Evolutionary conservation across 257 asterid species (phyloP), one percentile per base, ranked within the genome.

Genomic region (Penstemon barbatus): DNA sequence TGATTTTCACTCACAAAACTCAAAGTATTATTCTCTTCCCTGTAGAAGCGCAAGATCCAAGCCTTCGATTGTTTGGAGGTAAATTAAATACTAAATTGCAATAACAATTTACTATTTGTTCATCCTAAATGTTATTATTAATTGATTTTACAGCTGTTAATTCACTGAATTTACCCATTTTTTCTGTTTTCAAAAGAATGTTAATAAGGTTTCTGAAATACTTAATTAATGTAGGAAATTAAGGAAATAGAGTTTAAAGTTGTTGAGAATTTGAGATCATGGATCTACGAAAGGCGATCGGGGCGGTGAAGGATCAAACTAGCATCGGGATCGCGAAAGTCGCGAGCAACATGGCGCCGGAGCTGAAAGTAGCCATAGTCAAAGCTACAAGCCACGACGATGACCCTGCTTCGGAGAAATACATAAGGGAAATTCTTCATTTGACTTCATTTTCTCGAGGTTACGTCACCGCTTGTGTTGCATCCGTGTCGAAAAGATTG

Each of bases 381-480:
- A 89, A 86, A 75, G 96, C 96, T 15, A 89, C 96, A 4, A 80
- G 89, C 83, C 96, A 89, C 72, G 93, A 89, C 51, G 94, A 89
- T 36, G 96, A 89, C 61, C 94, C 94, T 0, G 91, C 94, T 8
- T 81, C 89, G 3, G 96, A 89, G 75, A 89, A 89, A 75, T 85
- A 89, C 54, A 57, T 89, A 3, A 69, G 93, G 48, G 89, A 85
- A 15, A 89, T 89, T 43, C 88, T 89, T 18, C 94, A 78, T 1
- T 69, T 86, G 55, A 84, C 91, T 56, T 89, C 93, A 7, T 76
- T 12, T 36, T 88, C 96, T 0, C 81, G 84, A 8, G 93, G 91
- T 3, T 83, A 89, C 42, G 88, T 89, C 6, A 78, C 71, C 68
- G 93, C 93, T 4, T 86, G 93, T 38, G 93, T 89, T 9, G 79